Evolutionary conservation across 495 filamentous ascomycete species (phyloP).

Genomic region (Venustampulla echinocandica): DNA sequence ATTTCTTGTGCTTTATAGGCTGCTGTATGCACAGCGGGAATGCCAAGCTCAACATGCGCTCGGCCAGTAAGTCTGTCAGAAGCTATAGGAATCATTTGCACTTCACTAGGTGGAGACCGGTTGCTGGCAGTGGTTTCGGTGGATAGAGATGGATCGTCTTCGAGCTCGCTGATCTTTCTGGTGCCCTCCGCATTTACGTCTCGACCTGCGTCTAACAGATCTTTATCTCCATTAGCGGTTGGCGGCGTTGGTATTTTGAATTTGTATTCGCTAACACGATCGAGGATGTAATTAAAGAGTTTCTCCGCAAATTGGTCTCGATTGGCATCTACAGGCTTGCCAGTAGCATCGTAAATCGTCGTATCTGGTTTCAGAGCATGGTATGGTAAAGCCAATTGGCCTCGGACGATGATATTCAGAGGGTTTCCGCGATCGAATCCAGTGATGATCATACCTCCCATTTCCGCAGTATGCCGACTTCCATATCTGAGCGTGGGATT

Average conservation of each 20-base stretch:
- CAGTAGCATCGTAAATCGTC: slow-evolving; percentile 83
- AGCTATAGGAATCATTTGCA: slow-evolving; percentile 46
- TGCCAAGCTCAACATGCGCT: slow-evolving; percentile 47
- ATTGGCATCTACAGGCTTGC: slow-evolving; percentile 66
- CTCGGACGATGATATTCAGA: slow-evolving; percentile 78
- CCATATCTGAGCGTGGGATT: slow-evolving; percentile 38
- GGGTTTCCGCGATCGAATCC: slow-evolving; percentile 95
- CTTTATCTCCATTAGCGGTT: slow-evolving; percentile 76
- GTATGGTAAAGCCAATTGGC: slow-evolving; percentile 81
- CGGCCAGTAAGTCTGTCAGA: slow-evolving; percentile 53
- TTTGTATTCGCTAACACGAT: slow-evolving; percentile 82
- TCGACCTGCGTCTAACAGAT: slow-evolving; percentile 71
- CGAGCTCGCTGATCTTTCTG: slow-evolving; percentile 61
- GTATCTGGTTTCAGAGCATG: slow-evolving; percentile 77
- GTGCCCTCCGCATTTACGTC: slow-evolving; percentile 66
- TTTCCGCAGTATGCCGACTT: slow-evolving; percentile 74
- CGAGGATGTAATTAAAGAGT: slow-evolving; percentile 88
- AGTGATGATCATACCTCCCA: slow-evolving; percentile 95
- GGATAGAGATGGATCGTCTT: slow-evolving; percentile 39
- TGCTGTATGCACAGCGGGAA: slow-evolving; percentile 51
- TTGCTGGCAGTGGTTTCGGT: slow-evolving; percentile 28
- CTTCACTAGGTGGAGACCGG: slow-evolving; percentile 5
- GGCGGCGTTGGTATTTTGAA: slow-evolving; percentile 57
- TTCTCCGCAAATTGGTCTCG: slow-evolving; percentile 78
- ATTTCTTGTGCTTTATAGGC: slow-evolving; percentile 62